Evolutionary conservation across 2,329 filamentous ascomycete genomes (phyloP).

Genomic region (Aspergillus cejpii): DNA sequence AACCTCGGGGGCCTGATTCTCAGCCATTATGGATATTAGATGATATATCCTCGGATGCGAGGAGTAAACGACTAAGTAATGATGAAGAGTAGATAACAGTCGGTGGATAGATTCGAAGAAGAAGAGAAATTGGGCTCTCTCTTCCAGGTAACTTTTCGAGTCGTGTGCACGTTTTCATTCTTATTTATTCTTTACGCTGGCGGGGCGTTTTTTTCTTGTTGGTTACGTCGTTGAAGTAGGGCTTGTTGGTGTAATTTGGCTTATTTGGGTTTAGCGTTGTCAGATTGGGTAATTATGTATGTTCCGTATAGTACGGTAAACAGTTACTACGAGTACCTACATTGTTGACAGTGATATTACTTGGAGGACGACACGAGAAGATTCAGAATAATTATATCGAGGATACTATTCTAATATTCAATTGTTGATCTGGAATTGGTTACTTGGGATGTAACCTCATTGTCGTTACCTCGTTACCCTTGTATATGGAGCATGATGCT

Average conservation of each 20-base stretch:
- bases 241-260: slow-evolving; percentile 4
- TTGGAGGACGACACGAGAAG: too few relatives aligned
- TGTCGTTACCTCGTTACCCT: too few relatives aligned
- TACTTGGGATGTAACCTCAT: too few relatives aligned
- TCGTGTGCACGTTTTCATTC: slow-evolving; percentile 24
- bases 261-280: neutral
- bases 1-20: slow-evolving; percentile 36
- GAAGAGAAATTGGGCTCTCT: slow-evolving; percentile 14
- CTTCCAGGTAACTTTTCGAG: slow-evolving; percentile 18
- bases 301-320: neutral
- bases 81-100: slow-evolving; percentile 18
- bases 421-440: too few relatives aligned
- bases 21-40: slow-evolving; percentile 35
- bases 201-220: slow-evolving; percentile 20
- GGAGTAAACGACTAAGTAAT: slow-evolving; percentile 14
- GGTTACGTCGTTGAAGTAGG: slow-evolving; percentile 9
- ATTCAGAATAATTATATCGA: too few relatives aligned
- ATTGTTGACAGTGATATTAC: neutral
- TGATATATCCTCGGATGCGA: slow-evolving; percentile 21
- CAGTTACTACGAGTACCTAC: neutral
- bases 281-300: neutral
- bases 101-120: slow-evolving; percentile 10
- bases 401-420: too few relatives aligned
- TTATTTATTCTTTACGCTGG: too few relatives aligned
- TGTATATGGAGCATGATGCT: too few relatives aligned